phyloP scores from a whole-genome alignment of 169 alveolate species.

The Miamiensis avidus region DNA sequence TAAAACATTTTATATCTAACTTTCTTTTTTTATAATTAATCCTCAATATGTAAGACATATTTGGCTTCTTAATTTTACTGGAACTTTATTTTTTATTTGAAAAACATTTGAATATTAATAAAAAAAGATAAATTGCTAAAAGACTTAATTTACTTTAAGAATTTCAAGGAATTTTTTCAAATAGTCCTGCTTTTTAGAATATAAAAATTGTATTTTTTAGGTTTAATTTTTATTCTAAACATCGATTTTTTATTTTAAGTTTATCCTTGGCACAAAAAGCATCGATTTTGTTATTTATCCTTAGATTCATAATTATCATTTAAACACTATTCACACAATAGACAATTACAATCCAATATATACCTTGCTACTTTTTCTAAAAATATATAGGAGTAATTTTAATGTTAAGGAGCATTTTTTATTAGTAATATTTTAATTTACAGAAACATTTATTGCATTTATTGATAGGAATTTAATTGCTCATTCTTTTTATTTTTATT shows the following conservation, averaged over 20 bases:
- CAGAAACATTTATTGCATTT: background rate
- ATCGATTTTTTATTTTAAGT: background rate
- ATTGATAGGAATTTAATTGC: background rate
- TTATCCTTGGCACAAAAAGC: background rate
- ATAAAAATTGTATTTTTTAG: too few relatives aligned
- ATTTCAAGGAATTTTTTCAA: background rate
- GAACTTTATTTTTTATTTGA: background rate
- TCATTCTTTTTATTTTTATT: too few relatives aligned
- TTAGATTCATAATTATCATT: background rate
- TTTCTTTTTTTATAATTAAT: background rate
- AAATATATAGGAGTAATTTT: too few relatives aligned
- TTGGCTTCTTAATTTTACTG: background rate
- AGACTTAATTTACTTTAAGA: background rate
- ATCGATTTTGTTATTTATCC: too few relatives aligned
- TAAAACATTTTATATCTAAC: background rate
- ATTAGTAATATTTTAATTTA: too few relatives aligned
- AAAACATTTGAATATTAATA: background rate
- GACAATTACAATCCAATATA: background rate
- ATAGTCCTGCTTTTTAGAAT: too few relatives aligned
- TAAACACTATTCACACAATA: background rate
- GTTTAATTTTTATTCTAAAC: background rate
- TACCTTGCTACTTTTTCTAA: background rate
- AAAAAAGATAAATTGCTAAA: background rate
- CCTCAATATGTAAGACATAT: background rate
- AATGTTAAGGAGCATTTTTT: too few relatives aligned